A percentile compares a stretch with the other conserved stretches of the same genome.
These are phyloP conservation scores for Vicia villosa DNA, from an alignment of 306 rosid species.

Conservation along the genomic window DNA sequence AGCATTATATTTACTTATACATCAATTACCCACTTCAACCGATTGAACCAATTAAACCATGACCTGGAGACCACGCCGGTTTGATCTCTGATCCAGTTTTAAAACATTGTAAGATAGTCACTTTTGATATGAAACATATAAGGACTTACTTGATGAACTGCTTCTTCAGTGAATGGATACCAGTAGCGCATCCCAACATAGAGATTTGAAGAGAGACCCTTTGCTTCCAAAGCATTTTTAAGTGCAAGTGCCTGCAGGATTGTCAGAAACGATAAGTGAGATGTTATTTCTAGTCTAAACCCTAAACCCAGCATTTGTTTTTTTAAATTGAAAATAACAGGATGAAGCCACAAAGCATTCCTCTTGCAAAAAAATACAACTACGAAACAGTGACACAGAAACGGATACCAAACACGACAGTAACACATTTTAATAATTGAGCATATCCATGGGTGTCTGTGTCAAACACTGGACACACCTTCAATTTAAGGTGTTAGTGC, in stretches of 20 bases:
- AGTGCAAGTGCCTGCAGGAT: slow-evolving; percentile 79
- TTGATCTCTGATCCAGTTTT: no score
- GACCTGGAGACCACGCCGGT: no score
- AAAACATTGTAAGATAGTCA: neutral
- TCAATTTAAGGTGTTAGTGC: neutral
- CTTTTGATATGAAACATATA: slow-evolving; percentile 16
- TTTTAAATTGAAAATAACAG: neutral
- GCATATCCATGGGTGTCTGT: neutral
- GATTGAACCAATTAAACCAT: neutral
- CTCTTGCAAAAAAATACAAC: slow-evolving; percentile 15
- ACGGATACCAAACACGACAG: neutral
- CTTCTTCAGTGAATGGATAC: slow-evolving; percentile 99
- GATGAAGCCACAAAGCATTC: slow-evolving; percentile 12
- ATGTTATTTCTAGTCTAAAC: slow-evolving; percentile 29
- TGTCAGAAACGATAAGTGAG: slow-evolving; percentile 22
- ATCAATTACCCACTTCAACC: no score
- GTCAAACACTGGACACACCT: neutral
- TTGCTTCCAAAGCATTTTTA: slow-evolving; percentile 79
- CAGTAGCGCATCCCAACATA: slow-evolving; percentile 98
- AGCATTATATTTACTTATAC: neutral
- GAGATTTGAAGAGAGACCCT: slow-evolving; percentile 70
- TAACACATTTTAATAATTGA: neutral
- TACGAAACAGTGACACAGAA: neutral
- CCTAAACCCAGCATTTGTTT: neutral
- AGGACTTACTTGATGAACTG: slow-evolving; percentile 76